phyloP scores from a whole-genome alignment of 2,329 filamentous ascomycete genomes.

The Penicillium griseofulvum region DNA sequence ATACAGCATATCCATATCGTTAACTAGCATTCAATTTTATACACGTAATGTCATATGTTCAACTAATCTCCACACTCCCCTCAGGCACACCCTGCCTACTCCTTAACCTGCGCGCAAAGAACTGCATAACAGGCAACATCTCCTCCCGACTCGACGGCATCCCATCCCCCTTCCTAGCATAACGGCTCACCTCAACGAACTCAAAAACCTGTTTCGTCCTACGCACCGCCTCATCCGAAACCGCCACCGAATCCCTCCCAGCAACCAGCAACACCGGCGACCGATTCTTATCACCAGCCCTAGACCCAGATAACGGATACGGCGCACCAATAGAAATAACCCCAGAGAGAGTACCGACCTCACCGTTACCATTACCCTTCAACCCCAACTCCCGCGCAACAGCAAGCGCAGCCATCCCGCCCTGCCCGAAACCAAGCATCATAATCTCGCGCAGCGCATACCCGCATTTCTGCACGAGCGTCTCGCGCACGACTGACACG shows the following conservation, averaged over 20 bases:
- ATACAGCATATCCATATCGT: neutral
- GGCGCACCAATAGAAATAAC: constrained; percentile 46
- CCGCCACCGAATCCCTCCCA: constrained; percentile 45
- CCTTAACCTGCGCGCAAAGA: constrained; percentile 48
- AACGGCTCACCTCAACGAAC: constrained; percentile 65
- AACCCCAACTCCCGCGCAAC: constrained; percentile 48
- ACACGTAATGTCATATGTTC: constrained; percentile 1
- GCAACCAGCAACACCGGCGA: constrained; percentile 45
- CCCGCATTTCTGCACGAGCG: constrained; percentile 56
- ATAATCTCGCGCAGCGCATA: constrained; percentile 61
- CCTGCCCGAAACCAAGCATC: constrained; percentile 67
- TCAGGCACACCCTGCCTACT: constrained; percentile 48
- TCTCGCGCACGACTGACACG: constrained; percentile 51
- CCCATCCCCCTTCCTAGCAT: constrained; percentile 67
- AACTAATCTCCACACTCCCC: constrained; percentile 45
- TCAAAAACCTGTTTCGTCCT: constrained; percentile 64
- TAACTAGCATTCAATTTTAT: neutral
- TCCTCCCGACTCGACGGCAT: constrained; percentile 86
- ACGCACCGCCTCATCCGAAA: constrained; percentile 64
- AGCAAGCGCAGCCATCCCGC: constrained; percentile 61
- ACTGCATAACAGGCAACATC: constrained; percentile 87
- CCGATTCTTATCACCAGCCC: constrained; percentile 33
- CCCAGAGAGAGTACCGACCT: constrained; percentile 33
- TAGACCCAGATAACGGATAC: constrained; percentile 36
- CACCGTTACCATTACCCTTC: constrained; percentile 2